Conservation (phyloP, 1,139 yeast species). For the Zygoascus sp. region DNA sequence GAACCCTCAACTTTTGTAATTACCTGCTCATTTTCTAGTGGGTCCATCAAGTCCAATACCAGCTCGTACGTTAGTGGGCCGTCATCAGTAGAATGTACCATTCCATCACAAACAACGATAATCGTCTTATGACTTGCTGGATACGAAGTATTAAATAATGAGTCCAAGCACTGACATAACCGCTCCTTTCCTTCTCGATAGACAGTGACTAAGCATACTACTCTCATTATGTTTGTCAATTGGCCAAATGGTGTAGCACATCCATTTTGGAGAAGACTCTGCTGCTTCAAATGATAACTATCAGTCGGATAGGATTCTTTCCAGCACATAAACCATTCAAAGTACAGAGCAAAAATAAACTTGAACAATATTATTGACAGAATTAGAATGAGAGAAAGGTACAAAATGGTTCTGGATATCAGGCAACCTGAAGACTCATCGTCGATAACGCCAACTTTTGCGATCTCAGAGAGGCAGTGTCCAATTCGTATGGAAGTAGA, state of each 20-base stretch:
- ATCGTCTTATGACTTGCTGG: slow-evolving; percentile 31
- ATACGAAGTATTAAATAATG: slow-evolving; percentile 30
- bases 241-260: background rate
- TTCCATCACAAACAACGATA: slow-evolving; percentile 35
- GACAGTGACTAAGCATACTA: slow-evolving; percentile 34
- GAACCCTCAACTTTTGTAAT: slow-evolving; percentile 21
- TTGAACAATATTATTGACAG: slow-evolving; percentile 64
- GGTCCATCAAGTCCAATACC: slow-evolving; percentile 55
- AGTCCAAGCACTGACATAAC: slow-evolving; percentile 31
- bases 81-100: slow-evolving; percentile 30
- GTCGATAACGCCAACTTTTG: slow-evolving; percentile 78
- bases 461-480: slow-evolving; percentile 69
- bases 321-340: slow-evolving; percentile 55
- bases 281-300: background rate
- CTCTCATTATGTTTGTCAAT: background rate
- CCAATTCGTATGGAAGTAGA: slow-evolving; percentile 50
- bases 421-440: slow-evolving; percentile 81
- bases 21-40: slow-evolving; percentile 33
- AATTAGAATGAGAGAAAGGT: slow-evolving; percentile 68
- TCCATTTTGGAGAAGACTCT: background rate
- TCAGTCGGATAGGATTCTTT: slow-evolving; percentile 1
- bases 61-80: slow-evolving; percentile 31
- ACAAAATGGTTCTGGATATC: slow-evolving; percentile 67
- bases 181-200: slow-evolving; percentile 34
- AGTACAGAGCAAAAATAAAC: slow-evolving; percentile 78